Evolutionary conservation across 176 grass and related monocot genomes (phyloP).

Genomic region (Tillandsia fasciculata): DNA sequence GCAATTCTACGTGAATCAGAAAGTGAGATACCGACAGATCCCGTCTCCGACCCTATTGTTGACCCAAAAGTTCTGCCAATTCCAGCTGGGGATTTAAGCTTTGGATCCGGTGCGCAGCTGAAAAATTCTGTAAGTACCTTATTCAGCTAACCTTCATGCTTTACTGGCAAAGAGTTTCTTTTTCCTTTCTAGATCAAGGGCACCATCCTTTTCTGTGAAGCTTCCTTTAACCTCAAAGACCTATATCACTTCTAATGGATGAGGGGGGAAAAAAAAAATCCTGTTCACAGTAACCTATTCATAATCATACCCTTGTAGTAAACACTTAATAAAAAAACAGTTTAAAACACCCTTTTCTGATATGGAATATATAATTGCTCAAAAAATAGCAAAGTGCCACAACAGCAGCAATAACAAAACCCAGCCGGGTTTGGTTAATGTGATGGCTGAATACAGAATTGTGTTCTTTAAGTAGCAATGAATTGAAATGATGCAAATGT

Average conservation of each 20-base stretch:
- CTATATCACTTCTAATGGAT: neutral
- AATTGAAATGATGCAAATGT: constrained; percentile 1
- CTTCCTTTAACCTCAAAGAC: neutral
- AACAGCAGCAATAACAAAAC: neutral
- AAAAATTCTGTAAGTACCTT: constrained; percentile 71
- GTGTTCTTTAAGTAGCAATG: neutral
- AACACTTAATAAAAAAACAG: neutral
- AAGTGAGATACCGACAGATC: constrained; percentile 75
- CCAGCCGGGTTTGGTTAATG: neutral
- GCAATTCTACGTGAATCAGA: constrained; percentile 91
- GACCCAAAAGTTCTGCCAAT: constrained; percentile 86
- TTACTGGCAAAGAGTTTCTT: neutral
- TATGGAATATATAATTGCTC: neutral
- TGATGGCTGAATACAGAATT: neutral
- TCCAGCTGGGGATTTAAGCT: constrained; percentile 83
- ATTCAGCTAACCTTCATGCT: neutral
- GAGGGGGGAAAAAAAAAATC: neutral
- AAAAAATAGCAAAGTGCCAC: neutral
- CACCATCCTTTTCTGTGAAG: neutral
- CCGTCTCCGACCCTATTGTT: constrained; percentile 85
- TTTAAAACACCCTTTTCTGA: neutral
- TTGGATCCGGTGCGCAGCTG: constrained; percentile 85
- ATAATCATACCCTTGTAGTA: neutral
- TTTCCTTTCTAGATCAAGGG: neutral
- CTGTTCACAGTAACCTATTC: neutral